phyloP scores from a whole-genome alignment of 1,284 basidiomycete genomes.

The Gymnopus androsaceus region DNA sequence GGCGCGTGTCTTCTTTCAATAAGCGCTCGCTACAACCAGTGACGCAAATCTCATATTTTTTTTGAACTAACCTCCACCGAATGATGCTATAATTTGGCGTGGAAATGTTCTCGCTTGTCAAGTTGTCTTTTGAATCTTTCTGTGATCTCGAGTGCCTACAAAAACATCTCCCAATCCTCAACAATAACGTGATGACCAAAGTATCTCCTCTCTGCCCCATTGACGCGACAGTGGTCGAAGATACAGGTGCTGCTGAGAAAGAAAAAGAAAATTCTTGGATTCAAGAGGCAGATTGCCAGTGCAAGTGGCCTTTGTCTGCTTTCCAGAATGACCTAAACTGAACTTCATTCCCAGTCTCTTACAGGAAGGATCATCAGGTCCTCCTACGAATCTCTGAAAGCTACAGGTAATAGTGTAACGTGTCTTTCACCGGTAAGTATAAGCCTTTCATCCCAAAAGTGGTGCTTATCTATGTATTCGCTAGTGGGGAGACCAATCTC shows the following conservation, averaged over 20 bases:
- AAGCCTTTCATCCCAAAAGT: too few species aligned
- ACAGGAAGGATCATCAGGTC: neutral
- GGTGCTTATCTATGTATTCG: neutral
- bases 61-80: too few species aligned
- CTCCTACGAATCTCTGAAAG: slow-evolving; percentile 1
- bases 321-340: too few species aligned
- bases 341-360: neutral
- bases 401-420: neutral
- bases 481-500: slow-evolving; percentile 6
- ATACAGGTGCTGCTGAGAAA: neutral
- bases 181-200: neutral
- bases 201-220: neutral
- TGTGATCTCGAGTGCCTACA: too few species aligned
- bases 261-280: neutral
- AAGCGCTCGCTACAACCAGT: neutral
- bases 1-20: neutral
- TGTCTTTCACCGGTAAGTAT: too few species aligned
- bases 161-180: too few species aligned
- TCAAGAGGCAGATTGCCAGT: neutral
- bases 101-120: too few species aligned
- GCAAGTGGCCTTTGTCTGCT: neutral
- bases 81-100: too few species aligned
- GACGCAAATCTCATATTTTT: too few species aligned
- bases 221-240: neutral
- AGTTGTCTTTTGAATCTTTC: too few species aligned